phyloP scores from a whole-genome alignment of 148 eudicot species.

The Rhododendron vialii region DNA sequence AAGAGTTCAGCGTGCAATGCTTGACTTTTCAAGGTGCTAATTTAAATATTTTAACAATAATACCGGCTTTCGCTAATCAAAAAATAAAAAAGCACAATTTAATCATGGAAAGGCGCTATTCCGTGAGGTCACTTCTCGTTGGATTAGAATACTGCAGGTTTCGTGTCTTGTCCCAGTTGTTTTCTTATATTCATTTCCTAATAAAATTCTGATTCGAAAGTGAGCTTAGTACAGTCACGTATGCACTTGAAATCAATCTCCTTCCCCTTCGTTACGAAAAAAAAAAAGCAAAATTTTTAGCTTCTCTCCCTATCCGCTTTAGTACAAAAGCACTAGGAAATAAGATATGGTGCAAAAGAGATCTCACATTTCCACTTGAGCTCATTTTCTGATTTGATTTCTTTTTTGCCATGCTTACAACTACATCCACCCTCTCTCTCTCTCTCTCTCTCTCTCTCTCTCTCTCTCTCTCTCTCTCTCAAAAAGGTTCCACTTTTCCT shows the following conservation, averaged over 20 bases:
- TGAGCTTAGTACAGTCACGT: not conserved
- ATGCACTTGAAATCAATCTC: not conserved
- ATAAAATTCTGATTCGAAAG: not conserved
- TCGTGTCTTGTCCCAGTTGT: not conserved
- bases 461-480: not conserved
- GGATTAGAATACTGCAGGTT: not conserved
- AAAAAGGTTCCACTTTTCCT: not conserved
- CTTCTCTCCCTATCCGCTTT: not conserved
- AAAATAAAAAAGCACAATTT: not conserved
- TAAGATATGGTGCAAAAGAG: not conserved
- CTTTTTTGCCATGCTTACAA: not conserved
- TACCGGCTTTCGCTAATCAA: not conserved
- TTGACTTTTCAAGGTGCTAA: not conserved
- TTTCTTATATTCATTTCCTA: not conserved
- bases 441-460: too few relatives aligned
- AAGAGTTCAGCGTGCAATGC: not conserved
- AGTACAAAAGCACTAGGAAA: not conserved
- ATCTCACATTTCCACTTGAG: not conserved
- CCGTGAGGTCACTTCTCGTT: not conserved
- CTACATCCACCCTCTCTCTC: not conserved
- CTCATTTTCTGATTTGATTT: not conserved
- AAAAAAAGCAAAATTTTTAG: not conserved
- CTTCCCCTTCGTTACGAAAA: not conserved
- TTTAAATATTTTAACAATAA: not conserved
- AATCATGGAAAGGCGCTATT: not conserved